A percentile compares a stretch with the other conserved stretches of the same genome.
Conservation (phyloP, 129 eudicot species). For the Sambucus nigra region DNA sequence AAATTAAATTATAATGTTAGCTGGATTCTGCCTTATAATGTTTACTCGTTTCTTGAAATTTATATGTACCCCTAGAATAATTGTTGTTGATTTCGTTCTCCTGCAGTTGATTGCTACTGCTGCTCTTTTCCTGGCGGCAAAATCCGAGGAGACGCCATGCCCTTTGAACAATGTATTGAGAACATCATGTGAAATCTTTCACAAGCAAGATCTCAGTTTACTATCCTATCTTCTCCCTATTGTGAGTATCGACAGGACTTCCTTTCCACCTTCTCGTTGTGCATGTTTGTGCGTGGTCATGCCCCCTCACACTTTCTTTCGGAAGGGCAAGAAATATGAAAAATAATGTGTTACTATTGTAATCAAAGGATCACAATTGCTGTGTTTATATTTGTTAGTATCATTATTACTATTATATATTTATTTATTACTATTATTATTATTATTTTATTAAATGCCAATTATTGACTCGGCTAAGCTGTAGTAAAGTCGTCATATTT, state of each 20-base stretch:
- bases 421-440: too few relatives aligned
- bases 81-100: not conserved
- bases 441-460: not conserved
- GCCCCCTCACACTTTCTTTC: not conserved
- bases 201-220: conserved; percentile 58
- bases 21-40: not conserved
- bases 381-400: too few relatives aligned
- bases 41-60: too few relatives aligned
- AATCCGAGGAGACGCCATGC: conserved; percentile 90
- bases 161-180: conserved; percentile 66
- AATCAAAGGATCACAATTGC: not conserved
- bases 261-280: not conserved
- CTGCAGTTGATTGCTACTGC: conserved; percentile 87
- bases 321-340: too few relatives aligned
- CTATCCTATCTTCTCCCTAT: conserved; percentile 52
- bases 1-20: not conserved
- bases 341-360: not conserved
- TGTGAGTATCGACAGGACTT: conserved; percentile 33
- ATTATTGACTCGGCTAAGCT: too few relatives aligned
- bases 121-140: conserved; percentile 84
- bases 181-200: conserved; percentile 67
- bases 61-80: too few relatives aligned
- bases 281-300: not conserved
- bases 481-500: too few relatives aligned
- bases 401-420: too few relatives aligned